Evolutionary conservation across 2,329 filamentous ascomycete genomes (phyloP).

Genomic region (Calcarisporium arbuscula): DNA sequence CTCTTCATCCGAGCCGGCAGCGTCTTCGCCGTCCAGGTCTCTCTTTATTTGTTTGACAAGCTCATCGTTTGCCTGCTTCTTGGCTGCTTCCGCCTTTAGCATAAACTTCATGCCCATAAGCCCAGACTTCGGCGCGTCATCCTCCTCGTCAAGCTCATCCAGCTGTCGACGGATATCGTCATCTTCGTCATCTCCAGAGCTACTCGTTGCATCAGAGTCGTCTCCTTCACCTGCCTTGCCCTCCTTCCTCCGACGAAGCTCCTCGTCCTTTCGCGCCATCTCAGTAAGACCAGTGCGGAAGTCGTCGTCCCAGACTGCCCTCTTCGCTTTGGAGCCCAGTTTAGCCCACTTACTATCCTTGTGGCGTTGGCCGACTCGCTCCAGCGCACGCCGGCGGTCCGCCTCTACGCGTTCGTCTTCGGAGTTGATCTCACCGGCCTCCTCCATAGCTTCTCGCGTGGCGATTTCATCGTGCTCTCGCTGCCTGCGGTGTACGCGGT

Average conservation of each 20-base stretch:
- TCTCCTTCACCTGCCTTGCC: constrained; percentile 50
- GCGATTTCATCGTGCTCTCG: constrained; percentile 48
- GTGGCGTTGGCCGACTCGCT: constrained; percentile 79
- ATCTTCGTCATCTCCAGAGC: constrained; percentile 52
- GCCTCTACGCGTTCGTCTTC: constrained; percentile 57
- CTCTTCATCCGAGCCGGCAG: constrained; percentile 44
- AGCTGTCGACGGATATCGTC: constrained; percentile 42
- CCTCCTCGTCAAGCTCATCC: constrained; percentile 37
- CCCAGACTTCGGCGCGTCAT: constrained; percentile 53
- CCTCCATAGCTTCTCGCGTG: constrained; percentile 44
- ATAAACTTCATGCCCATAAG: constrained; percentile 90
- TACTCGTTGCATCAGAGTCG: constrained; percentile 48
- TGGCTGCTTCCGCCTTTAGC: constrained; percentile 75
- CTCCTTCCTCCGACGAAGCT: constrained; percentile 72
- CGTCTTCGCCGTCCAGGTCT: constrained; percentile 61
- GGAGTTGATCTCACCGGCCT: constrained; percentile 55
- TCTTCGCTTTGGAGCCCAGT: constrained; percentile 68
- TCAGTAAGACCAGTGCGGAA: constrained; percentile 72
- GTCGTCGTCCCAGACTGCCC: constrained; percentile 83
- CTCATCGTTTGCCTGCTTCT: constrained; percentile 75
- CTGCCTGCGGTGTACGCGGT: constrained; percentile 82
- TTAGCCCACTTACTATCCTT: constrained; percentile 91
- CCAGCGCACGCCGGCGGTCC: constrained; percentile 72
- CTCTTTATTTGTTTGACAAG: constrained; percentile 62
- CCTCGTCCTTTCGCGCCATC: constrained; percentile 76